These are phyloP conservation scores for Penicillium antarcticum DNA, from an alignment of 495 filamentous ascomycete genomes.

Conservation along the genomic window DNA sequence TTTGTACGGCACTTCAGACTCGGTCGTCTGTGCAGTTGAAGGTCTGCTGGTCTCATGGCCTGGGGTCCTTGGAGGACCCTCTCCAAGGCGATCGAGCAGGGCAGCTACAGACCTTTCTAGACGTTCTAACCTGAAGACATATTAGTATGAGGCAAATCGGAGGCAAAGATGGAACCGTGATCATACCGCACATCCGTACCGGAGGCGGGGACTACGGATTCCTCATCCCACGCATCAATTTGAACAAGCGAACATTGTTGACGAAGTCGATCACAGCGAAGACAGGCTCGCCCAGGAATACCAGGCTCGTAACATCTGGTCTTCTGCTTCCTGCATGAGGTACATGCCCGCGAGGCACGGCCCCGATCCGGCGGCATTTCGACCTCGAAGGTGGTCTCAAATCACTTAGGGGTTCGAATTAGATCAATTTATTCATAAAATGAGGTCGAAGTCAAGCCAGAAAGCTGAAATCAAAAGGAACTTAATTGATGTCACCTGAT, in stretches of 20 bases:
- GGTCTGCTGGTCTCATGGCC: slow-evolving; percentile 9
- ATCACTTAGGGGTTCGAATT: too few relatives aligned
- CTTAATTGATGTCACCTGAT: slow-evolving; percentile 15
- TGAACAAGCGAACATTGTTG: slow-evolving; percentile 33
- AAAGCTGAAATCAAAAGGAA: neutral
- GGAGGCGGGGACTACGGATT: neutral
- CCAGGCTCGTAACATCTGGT: slow-evolving; percentile 42
- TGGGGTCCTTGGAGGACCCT: slow-evolving; percentile 7
- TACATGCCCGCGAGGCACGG: slow-evolving; percentile 43
- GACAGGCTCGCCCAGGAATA: slow-evolving; percentile 26
- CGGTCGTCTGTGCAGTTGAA: slow-evolving; percentile 13
- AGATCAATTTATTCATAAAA: neutral
- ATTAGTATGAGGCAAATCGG: neutral
- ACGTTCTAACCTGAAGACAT: slow-evolving; percentile 26
- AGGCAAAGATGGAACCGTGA: neutral
- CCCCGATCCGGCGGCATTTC: slow-evolving; percentile 43
- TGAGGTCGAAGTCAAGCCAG: neutral
- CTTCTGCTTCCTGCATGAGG: slow-evolving; percentile 42
- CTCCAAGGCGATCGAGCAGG: slow-evolving; percentile 33
- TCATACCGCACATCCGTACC: slow-evolving; percentile 22
- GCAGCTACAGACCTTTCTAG: slow-evolving; percentile 33
- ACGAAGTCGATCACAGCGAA: slow-evolving; percentile 37
- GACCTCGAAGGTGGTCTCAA: neutral
- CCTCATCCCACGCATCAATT: neutral
- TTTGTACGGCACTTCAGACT: slow-evolving; percentile 10